Conservation (phyloP, 345 rosid genomes). For the Lepidium africanum region DNA sequence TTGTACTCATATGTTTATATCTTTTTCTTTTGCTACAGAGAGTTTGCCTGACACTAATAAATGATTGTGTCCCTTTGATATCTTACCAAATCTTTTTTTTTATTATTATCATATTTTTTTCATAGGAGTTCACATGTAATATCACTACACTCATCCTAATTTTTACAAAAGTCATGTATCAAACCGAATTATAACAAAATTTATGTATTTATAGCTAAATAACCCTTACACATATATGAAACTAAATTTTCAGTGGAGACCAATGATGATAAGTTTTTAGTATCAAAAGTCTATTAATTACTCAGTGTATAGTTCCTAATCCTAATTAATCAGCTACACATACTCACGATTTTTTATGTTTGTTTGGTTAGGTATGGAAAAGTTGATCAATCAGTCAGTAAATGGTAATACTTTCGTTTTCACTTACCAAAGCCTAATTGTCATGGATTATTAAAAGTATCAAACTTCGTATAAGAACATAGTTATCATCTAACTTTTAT, state of each 20-base stretch:
- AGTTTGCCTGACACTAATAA: too few relatives aligned
- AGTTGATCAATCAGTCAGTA: constrained; percentile 2
- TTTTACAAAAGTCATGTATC: too few relatives aligned
- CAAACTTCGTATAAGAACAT: not conserved
- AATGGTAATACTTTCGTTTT: constrained; percentile 26
- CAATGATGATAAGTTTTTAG: not conserved
- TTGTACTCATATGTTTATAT: too few relatives aligned
- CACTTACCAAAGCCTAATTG: constrained; percentile 32
- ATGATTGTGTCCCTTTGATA: too few relatives aligned
- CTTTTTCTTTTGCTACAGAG: too few relatives aligned
- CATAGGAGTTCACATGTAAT: too few relatives aligned
- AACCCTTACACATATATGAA: not conserved
- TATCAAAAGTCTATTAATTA: not conserved
- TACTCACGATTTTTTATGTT: not conserved
- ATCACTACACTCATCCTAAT: too few relatives aligned
- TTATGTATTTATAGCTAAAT: too few relatives aligned
- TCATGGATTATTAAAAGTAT: constrained; percentile 1
- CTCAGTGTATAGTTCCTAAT: not conserved
- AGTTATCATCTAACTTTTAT: not conserved
- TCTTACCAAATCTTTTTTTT: too few relatives aligned
- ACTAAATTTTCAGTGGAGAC: not conserved
- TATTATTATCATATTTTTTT: too few relatives aligned
- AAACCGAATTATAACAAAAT: too few relatives aligned
- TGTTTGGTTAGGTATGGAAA: constrained; percentile 3
- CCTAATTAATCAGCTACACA: constrained; percentile 4